Base-by-base conservation (phyloP, 1,284 basidiomycete genomes). In the Acaromyces ingoldii region DNA sequence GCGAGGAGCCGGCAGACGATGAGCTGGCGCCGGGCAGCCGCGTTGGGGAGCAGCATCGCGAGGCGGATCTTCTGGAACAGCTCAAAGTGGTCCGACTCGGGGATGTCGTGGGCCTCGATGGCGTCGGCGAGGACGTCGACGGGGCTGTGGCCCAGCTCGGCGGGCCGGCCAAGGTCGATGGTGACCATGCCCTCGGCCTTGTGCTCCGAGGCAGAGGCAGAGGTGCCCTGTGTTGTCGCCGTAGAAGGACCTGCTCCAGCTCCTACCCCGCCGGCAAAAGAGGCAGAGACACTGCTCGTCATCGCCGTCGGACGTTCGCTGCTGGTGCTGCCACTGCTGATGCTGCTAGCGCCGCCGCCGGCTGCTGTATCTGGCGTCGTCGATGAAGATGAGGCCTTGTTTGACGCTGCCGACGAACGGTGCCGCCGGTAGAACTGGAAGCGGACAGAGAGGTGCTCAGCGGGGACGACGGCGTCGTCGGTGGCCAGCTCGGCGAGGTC, bases 11-110 rank as follows among this genome's bases (percentile, higher is more conserved):
- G 84, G 45, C 89, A 82, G 54, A 85, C 80, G 30, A 95, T 81
- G 39, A 97, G 81, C 75, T 91, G 87, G 73, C 87, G 84, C 42
- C 92, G 84, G 19, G 84, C 83, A 19, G 76, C 78, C 45, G 82
- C 80, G 52, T 82, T 80, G 6, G 81, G 81, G 44, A 91, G 78
- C 2, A 83, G 82, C 58, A 83, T 81, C 5, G 89, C 86, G 39
- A 88, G 80, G 48, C 92, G 85, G 55, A 93, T 87, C 53, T 88
- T 87, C 76, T 89, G 91, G 60, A 95, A 81, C 4, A 96, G 79
- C 70, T 91, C 89, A 68, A 91, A 92, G 67, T 87, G 89, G 76
- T 93, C 90, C 37, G 85, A 83, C 21, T 86, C 82, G 11, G 91
- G 87, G 34, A 97, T 81, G 31, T 82, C 78, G 70, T 89, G 80